Percentiles rank a stretch among this genome's conserved stretches.
phyloP scores from a whole-genome alignment of 441 rosid genomes.

The Erysimum cheiri region DNA sequence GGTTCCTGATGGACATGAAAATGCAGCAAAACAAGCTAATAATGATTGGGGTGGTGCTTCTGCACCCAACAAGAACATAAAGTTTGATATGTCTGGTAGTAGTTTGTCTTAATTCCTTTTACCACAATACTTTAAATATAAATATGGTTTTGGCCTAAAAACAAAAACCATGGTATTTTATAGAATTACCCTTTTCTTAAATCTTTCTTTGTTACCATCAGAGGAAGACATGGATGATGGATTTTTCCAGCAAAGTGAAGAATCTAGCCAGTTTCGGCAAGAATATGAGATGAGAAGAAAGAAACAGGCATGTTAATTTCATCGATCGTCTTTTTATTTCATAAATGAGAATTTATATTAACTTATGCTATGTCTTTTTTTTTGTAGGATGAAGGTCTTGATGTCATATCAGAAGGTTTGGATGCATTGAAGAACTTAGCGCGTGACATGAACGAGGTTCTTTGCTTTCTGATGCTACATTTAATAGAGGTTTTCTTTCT shows the following conservation, averaged over 20 bases:
- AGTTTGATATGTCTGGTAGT: constrained; percentile 66
- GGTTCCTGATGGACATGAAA: constrained; percentile 55
- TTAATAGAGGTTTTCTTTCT: constrained; percentile 3
- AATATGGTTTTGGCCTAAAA: neutral
- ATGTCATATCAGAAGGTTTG: constrained; percentile 70
- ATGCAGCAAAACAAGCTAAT: constrained; percentile 45
- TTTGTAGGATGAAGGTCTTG: constrained; percentile 67
- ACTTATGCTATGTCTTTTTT: neutral
- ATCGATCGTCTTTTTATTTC: neutral
- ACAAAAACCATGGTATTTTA: too few relatives aligned
- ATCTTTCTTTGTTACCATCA: constrained; percentile 17
- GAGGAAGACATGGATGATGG: constrained; percentile 53
- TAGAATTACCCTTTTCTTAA: too few relatives aligned
- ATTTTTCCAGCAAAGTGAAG: constrained; percentile 60
- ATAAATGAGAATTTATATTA: neutral
- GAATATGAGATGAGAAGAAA: constrained; percentile 65
- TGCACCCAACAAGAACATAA: constrained; percentile 53
- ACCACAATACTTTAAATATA: constrained; percentile 6
- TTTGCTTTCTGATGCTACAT: constrained; percentile 7
- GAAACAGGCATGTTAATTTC: constrained; percentile 60
- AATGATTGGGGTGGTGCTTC: constrained; percentile 60
- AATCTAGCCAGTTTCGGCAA: constrained; percentile 56
- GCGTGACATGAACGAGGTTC: constrained; percentile 69
- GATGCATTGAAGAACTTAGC: constrained; percentile 62
- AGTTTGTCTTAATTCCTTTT: neutral